phyloP scores from a whole-genome alignment of 495 filamentous ascomycete genomes.

The Xylaria grammica region DNA sequence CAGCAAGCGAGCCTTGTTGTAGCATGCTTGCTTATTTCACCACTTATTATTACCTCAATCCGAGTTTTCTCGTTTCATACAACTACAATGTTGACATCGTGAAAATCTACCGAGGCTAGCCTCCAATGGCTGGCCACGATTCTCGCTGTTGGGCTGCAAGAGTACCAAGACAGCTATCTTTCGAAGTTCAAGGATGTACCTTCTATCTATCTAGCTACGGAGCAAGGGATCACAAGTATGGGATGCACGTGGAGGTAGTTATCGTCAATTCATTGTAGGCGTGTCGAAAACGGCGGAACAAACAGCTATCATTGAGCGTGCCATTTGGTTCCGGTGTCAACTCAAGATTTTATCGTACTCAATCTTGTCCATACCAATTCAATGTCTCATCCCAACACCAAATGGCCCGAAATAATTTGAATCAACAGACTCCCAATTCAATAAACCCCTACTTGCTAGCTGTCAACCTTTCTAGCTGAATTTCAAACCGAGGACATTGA shows the following conservation, averaged over 20 bases:
- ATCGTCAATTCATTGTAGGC: conserved; percentile 4
- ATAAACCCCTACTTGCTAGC: not conserved
- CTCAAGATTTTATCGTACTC: not conserved
- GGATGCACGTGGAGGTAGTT: not conserved
- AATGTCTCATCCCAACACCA: not conserved
- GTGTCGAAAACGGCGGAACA: not conserved
- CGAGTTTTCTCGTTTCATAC: too few species aligned
- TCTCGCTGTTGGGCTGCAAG: too few species aligned
- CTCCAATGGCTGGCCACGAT: too few species aligned
- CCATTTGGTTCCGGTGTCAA: too few species aligned
- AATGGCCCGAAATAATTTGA: conserved; percentile 2
- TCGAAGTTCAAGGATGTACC: too few species aligned
- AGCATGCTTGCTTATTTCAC: too few species aligned
- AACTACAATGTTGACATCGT: not conserved
- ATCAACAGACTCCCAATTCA: not conserved
- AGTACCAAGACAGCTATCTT: too few species aligned
- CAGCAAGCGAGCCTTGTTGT: too few species aligned
- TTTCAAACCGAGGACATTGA: not conserved
- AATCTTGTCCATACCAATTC: not conserved
- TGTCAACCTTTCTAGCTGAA: not conserved
- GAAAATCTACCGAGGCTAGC: not conserved
- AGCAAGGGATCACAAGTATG: not conserved
- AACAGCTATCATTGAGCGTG: too few species aligned
- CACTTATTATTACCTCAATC: too few species aligned
- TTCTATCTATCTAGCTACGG: too few species aligned